Evolutionary conservation across 495 filamentous ascomycete species (phyloP), one percentile per base, ranked within the genome.

Genomic region (Aspergillus hancockii): DNA sequence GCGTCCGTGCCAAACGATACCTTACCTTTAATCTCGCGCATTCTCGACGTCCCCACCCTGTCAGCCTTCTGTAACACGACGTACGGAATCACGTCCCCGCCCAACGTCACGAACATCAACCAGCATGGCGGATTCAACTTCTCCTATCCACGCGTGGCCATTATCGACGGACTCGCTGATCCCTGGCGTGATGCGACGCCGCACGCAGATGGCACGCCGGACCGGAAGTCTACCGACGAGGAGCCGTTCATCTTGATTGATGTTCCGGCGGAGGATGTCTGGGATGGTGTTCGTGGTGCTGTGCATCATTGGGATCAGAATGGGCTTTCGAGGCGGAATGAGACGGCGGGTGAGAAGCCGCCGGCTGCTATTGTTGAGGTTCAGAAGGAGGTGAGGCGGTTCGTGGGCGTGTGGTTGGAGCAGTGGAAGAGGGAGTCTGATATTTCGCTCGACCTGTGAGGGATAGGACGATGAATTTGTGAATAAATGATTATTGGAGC

Each of bases 291-390:
- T 4, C 46, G 32, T n/a, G 79, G 75, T 0, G 85, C 75, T 0
- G 85, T 88, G 47, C 87, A 90, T 69, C 85, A 89, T 70, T 90
- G 83, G 84, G 88, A 90, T 67, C 83, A 90, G 79, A 88, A 90
- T 66, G 87, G 86, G 9, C 52, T 88, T 45, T 85, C 85, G 49
- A 71, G 75, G 4, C 86, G 88, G 60, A 75, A 88, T 74, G 85
- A 81, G 5, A 78, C 67, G 13, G 49, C 75, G 4, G 71, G 71
- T 1, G 57, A 54, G 31, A 25, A 85, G 50, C 85, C 86, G 19
- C 88, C 88, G 1, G 52, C 57, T 5, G 70, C 78, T 40, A 78
- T 90, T 3, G 68, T 63, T 22, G 74, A 84, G 25, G 71, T 81
- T 22, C 88, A 90, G 68, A 63, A 64, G 55, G 62, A 78, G 55